Base-by-base conservation (phyloP, 768 basidiomycete genomes). In the Naganishia vishniacii region DNA sequence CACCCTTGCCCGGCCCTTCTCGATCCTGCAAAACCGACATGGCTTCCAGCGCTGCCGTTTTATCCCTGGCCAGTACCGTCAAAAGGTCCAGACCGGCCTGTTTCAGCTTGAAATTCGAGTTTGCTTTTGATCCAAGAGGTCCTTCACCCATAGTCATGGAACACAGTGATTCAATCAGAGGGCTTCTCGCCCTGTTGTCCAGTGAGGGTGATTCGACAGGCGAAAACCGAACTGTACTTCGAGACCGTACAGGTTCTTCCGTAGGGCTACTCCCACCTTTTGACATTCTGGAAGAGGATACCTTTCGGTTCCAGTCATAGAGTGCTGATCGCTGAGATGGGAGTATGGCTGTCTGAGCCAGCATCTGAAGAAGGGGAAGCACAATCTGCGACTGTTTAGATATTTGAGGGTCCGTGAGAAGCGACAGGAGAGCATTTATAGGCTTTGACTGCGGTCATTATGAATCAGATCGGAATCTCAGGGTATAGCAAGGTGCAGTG, bases 11-110 rank as follows among this genome's bases (percentile, higher is more conserved):
- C 18, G 25, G 29, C 31, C 28, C 45, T 29, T 46, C 59, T 5
- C 47, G 20, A n/a, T 31, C 16, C 11, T 61, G 46, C 25, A 62
- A 16, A 32, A 49, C 6, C 3, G 26, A 20, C 53, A 42, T 68
- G 34, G 53, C 65, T 34, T 53, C 60, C 9, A 41, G 48, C 16
- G 73, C 68, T 1, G 72, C 45, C 1, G 48, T 44, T 18, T 68
- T 68, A 31, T 72, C 74, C 45, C 71, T 72, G 40, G 70, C 63
- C 41, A 75, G 26, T 1, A 72, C 68, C 3, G 72, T 71, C 34
- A 77, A 49, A 3, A 77, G 67, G 29, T 75, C 75, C n/a, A 77
- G 62, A 3, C 66, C 69, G 0, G 75, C 73, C 65, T 73, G 70
- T 13, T 72, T 68, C 42, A 74, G 44, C 61, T 74, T 68, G 46